Evolutionary conservation across 768 basidiomycete species (phyloP).

Genomic region (Rhizopogon rudus): DNA sequence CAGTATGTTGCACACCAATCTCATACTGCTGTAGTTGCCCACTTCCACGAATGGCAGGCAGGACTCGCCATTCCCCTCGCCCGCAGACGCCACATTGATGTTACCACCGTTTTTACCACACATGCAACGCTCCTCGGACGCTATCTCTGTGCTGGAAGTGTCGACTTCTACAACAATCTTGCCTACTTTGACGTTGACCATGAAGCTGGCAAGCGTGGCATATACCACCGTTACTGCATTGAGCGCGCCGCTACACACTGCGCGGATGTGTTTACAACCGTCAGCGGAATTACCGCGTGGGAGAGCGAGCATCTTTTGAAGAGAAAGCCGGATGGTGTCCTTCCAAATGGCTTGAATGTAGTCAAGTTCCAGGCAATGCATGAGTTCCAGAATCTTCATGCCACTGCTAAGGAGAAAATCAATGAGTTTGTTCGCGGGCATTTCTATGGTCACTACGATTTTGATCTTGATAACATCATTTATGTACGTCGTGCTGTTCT

Average conservation of each 20-base stretch:
- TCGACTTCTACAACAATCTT: slow-evolving; percentile 99
- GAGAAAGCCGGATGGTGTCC: slow-evolving; percentile 94
- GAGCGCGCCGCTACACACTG: slow-evolving; percentile 94
- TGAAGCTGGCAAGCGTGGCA: slow-evolving; percentile 97
- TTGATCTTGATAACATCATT: slow-evolving; percentile 88
- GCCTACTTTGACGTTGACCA: slow-evolving; percentile 99
- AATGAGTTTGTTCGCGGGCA: slow-evolving; percentile 97
- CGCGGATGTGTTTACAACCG: slow-evolving; percentile 97
- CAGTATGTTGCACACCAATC: slow-evolving; percentile 82
- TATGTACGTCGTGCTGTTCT: slow-evolving; percentile 46
- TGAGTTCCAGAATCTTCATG: slow-evolving; percentile 96
- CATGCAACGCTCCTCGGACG: slow-evolving; percentile 98
- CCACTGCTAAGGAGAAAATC: slow-evolving; percentile 93
- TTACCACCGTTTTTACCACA: slow-evolving; percentile 98
- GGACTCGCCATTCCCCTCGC: slow-evolving; percentile 93
- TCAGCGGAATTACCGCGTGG: slow-evolving; percentile 97
- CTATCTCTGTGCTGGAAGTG: slow-evolving; percentile 96
- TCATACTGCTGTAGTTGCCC: slow-evolving; percentile 85
- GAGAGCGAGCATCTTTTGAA: slow-evolving; percentile 95
- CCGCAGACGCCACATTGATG: slow-evolving; percentile 94
- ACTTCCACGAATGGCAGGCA: slow-evolving; percentile 99
- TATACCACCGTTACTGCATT: slow-evolving; percentile 98
- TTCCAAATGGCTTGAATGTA: slow-evolving; percentile 97
- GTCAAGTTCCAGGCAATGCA: slow-evolving; percentile 99
- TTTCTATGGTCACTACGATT: slow-evolving; percentile 97